Evolutionary conservation across 148 eudicot species (phyloP).

Genomic region (Camellia japonica): DNA sequence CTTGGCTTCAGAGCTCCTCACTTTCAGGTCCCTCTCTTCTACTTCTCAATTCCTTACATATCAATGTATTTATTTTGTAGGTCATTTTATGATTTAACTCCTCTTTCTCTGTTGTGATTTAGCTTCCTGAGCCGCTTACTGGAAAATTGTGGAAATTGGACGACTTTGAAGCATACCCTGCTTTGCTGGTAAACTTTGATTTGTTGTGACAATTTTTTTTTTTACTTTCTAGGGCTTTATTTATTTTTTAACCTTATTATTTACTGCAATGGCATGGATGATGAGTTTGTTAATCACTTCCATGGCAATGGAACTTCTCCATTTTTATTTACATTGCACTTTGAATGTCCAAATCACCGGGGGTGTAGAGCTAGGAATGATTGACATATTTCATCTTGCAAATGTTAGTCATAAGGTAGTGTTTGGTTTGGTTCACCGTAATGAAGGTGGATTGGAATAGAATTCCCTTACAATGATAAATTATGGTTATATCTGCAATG

Average conservation of each 20-base stretch:
- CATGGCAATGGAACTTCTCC: neutral
- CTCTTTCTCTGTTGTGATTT: neutral
- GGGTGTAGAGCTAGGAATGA: no score
- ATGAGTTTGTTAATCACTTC: neutral
- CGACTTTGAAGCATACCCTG: slow-evolving; percentile 79
- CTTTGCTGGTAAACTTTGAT: slow-evolving; percentile 51
- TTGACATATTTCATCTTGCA: neutral
- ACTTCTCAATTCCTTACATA: neutral
- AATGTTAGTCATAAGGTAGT: neutral
- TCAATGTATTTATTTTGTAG: neutral
- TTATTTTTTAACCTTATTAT: neutral
- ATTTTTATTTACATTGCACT: no score
- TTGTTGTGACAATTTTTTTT: no score
- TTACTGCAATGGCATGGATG: neutral
- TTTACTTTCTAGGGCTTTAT: neutral
- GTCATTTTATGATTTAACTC: neutral
- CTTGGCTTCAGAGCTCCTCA: slow-evolving; percentile 69
- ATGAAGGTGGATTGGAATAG: no score
- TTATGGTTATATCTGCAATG: no score
- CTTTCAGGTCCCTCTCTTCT: slow-evolving; percentile 42
- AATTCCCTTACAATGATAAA: no score
- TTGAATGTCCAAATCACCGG: neutral
- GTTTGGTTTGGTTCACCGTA: no score
- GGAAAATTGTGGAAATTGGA: slow-evolving; percentile 77
- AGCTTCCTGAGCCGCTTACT: slow-evolving; percentile 86